These are phyloP conservation scores for Phytophthora macrochlamydospora DNA, from an alignment of 352 stramenopile species.

Conservation along the genomic window DNA sequence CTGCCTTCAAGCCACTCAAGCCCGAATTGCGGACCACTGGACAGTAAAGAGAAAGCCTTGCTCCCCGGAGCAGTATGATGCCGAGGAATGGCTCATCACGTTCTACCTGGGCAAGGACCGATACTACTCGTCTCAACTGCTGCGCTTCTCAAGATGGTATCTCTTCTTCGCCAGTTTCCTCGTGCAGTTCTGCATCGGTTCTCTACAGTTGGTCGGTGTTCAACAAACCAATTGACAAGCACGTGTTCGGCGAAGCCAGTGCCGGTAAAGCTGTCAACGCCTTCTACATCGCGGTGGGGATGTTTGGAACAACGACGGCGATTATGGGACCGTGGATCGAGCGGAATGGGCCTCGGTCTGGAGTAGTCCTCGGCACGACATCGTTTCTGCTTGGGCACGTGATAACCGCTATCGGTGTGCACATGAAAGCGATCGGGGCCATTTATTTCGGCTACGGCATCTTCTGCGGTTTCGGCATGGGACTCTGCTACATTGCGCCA, in stretches of 20 bases:
- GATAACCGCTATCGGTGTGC: conserved; percentile 50
- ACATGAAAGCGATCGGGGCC: conserved; percentile 45
- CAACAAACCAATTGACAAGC: conserved; percentile 67
- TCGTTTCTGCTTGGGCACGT: conserved; percentile 56
- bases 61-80: conserved; percentile 60
- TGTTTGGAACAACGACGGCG: conserved; percentile 64
- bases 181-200: conserved; percentile 75
- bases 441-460: conserved; percentile 71
- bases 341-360: conserved; percentile 55
- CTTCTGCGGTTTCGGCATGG: conserved; percentile 69
- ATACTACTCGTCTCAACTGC: conserved; percentile 39
- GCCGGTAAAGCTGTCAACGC: conserved; percentile 61
- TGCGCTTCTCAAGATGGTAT: conserved; percentile 70
- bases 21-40: conserved; percentile 48
- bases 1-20: conserved; percentile 16
- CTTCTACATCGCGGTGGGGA: conserved; percentile 72
- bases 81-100: conserved; percentile 65
- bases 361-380: conserved; percentile 52
- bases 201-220: conserved; percentile 80
- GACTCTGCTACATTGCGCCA: conserved; percentile 75
- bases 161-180: conserved; percentile 69
- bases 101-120: conserved; percentile 63
- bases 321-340: conserved; percentile 82
- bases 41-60: conserved; percentile 50
- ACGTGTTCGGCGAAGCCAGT: conserved; percentile 48